These are phyloP conservation scores for Cryphonectria parasitica DNA, from an alignment of 2,329 filamentous ascomycete species.

Conservation along the genomic window DNA sequence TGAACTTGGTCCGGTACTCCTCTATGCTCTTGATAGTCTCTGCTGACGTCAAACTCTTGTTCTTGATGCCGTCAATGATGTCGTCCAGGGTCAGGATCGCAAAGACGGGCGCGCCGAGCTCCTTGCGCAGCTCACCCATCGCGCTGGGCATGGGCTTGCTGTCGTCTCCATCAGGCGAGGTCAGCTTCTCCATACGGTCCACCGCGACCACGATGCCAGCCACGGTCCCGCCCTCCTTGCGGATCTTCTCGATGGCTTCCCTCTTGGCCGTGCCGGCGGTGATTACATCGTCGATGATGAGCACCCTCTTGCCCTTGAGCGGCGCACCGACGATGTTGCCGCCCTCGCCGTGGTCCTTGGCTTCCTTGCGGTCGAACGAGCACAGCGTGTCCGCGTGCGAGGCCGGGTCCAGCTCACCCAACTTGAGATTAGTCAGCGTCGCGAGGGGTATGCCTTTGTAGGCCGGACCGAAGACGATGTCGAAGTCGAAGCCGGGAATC, in stretches of 20 bases:
- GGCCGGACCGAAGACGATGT: conserved; percentile 89
- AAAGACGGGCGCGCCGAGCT: conserved; percentile 82
- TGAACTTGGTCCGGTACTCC: conserved; percentile 72
- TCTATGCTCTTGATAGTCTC: conserved; percentile 69
- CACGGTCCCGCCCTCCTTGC: conserved; percentile 80
- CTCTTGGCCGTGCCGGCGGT: conserved; percentile 93
- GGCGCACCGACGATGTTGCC: conserved; percentile 89
- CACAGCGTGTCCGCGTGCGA: conserved; percentile 76
- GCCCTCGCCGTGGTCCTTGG: conserved; percentile 94
- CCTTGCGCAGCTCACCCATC: conserved; percentile 81
- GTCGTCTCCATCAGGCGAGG: conserved; percentile 66
- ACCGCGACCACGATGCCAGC: conserved; percentile 88
- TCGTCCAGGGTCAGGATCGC: conserved; percentile 85
- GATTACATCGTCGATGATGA: conserved; percentile 96
- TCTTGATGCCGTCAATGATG: conserved; percentile 71
- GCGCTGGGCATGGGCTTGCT: conserved; percentile 74
- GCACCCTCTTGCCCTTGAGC: conserved; percentile 80
- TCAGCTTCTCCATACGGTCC: conserved; percentile 84
- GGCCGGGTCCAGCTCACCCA: conserved; percentile 68
- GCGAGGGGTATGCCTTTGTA: conserved; percentile 98
- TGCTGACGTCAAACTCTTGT: conserved; percentile 61
- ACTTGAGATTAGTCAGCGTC: conserved; percentile 73
- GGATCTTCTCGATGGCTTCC: conserved; percentile 89
- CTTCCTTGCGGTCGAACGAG: conserved; percentile 94
- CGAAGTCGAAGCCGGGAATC: conserved; percentile 58